These are phyloP conservation scores for Cucurbita argyrosperma DNA, from an alignment of 306 rosid species.

Conservation along the genomic window DNA sequence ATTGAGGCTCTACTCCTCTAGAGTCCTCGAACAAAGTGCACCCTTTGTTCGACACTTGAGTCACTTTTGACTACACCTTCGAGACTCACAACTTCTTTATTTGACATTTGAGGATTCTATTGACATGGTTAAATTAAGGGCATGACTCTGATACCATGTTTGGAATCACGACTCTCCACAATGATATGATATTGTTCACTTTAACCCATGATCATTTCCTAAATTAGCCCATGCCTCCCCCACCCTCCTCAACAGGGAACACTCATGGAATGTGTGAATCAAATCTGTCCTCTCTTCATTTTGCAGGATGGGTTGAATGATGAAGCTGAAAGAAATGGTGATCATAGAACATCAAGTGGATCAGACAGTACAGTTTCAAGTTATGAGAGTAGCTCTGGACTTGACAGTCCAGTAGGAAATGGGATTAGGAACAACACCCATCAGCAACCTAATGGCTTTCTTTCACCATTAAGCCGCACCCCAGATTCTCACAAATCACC, in stretches of 20 bases:
- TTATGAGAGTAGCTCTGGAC: constrained; percentile 84
- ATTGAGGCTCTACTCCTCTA: too few relatives aligned
- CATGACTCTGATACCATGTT: too few relatives aligned
- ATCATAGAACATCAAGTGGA: constrained; percentile 59
- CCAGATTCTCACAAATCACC: constrained; percentile 25
- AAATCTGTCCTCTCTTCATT: not conserved
- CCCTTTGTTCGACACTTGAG: too few relatives aligned
- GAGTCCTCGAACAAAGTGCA: too few relatives aligned
- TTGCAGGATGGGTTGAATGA: constrained; percentile 41
- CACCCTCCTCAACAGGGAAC: not conserved
- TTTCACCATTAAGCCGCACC: not conserved
- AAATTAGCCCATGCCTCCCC: too few relatives aligned
- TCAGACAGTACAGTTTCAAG: constrained; percentile 83
- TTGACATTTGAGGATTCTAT: too few relatives aligned
- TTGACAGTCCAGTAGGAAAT: constrained; percentile 51
- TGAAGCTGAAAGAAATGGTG: constrained; percentile 25
- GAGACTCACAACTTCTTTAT: too few relatives aligned
- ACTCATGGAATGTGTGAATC: not conserved
- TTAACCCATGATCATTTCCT: too few relatives aligned
- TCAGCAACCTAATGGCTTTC: constrained; percentile 23
- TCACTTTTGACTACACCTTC: too few relatives aligned
- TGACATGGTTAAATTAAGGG: too few relatives aligned
- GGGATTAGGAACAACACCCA: constrained; percentile 29
- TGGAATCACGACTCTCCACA: too few relatives aligned
- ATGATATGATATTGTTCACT: too few relatives aligned